phyloP scores from a whole-genome alignment of 1,284 basidiomycete genomes.

The Leucoagaricus sp. region DNA sequence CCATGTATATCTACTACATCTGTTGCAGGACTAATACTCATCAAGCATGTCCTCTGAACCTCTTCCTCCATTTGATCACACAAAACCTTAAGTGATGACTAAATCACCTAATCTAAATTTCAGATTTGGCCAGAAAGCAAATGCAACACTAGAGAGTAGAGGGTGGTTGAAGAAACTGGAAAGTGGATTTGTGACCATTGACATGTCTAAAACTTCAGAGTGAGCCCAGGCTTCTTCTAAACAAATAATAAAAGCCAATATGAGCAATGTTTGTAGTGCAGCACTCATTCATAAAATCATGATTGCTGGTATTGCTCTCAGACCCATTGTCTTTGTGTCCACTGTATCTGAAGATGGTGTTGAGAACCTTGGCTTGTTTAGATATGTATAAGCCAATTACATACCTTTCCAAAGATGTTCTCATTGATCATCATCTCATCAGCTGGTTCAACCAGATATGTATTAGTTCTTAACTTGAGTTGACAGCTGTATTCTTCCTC shows the following conservation, averaged over 20 bases:
- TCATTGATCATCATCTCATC: conserved; percentile 20
- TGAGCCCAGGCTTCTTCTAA: not conserved
- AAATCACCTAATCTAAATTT: conserved; percentile 60
- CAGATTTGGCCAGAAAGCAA: conserved; percentile 53
- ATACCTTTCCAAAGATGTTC: not conserved
- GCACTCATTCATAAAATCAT: conserved; percentile 48
- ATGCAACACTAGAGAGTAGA: conserved; percentile 46
- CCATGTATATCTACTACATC: not conserved
- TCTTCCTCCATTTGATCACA: conserved; percentile 22
- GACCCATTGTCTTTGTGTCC: conserved; percentile 73
- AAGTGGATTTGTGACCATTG: conserved; percentile 57
- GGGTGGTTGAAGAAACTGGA: conserved; percentile 53
- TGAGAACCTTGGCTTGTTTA: conserved; percentile 64
- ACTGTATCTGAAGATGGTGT: conserved; percentile 51
- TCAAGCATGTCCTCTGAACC: conserved; percentile 9
- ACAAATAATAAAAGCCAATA: not conserved
- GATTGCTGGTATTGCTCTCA: conserved; percentile 61
- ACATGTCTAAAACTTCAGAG: conserved; percentile 41
- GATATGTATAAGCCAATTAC: conserved; percentile 27
- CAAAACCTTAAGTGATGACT: conserved; percentile 35
- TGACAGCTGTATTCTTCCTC: not conserved
- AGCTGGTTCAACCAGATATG: conserved; percentile 28
- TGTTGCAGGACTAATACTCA: not conserved
- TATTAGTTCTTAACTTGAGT: not conserved
- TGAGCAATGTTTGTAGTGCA: conserved; percentile 15